Evolutionary conservation across 2,329 filamentous ascomycete genomes (phyloP), one percentile per base, ranked within the genome.

Genomic region (Colletotrichum liriopes): DNA sequence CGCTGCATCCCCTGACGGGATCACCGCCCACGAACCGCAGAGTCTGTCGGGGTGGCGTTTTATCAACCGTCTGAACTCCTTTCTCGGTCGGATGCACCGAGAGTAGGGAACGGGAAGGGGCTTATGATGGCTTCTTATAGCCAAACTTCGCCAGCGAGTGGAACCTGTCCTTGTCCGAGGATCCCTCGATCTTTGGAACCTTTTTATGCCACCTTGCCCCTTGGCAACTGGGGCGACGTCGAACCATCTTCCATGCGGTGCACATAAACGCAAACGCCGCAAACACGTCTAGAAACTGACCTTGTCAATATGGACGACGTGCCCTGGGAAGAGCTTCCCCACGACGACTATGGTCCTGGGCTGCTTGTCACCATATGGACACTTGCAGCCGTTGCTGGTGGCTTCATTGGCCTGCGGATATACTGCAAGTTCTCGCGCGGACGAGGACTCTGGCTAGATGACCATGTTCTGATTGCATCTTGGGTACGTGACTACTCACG

Each of bases 341-440:
- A 73, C 54, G 72, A 69, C 61, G 69, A 74, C 65, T 64, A 73
- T 29, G 65, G 72, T 45, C 72, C 69, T 16, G 26, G 43, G 41
- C 23, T 74, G 29, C 70, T 73, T 5, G 59, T 51, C 11, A 67
- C 63, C 8, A 32, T 74, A 11, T 74, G 73, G 73, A n/a, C 41
- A 14, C 61, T 74, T 12, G 41, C 45, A 5, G 45, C 37, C 65
- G 51, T 73, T 3, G 60, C 75, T 8, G 54, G 60, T 2, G 51
- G 67, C 26, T 76, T 76, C 59, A 65, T 76, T 16, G 67, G 47
- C 4, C 68, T 76, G 47, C 63, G 76, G 18, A 26, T 77, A 9
- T 76, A 74, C 71, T 74, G 72, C 73, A 77, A 77, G 70, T 55
- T 74, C 47, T 73, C 55, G 45, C 60, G 67, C 32, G 39, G 43